A percentile compares a stretch with the other conserved stretches of the same genome.
Conservation (phyloP, 164 flowering plant genomes). For the Magnolia kwangsiensis region DNA sequence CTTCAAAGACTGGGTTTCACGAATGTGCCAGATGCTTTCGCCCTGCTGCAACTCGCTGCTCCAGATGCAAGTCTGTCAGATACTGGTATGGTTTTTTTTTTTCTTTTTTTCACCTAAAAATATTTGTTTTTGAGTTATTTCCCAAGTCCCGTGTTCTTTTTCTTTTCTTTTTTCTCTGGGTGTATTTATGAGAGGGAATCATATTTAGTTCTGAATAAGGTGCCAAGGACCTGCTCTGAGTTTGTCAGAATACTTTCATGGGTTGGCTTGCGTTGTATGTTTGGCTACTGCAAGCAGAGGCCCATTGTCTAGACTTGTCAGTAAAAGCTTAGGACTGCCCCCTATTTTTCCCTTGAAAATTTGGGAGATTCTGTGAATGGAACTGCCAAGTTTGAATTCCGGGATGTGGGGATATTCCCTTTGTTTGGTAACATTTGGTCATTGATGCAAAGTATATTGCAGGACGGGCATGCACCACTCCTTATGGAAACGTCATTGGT, state of each 20-base stretch:
- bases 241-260: neutral
- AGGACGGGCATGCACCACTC: too few relatives aligned
- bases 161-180: neutral
- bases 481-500: too few relatives aligned
- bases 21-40: conserved; percentile 71
- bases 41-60: conserved; percentile 84
- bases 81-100: conserved; percentile 51
- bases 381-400: too few relatives aligned
- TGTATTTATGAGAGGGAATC: neutral
- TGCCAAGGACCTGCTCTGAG: neutral
- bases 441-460: too few relatives aligned
- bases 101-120: neutral
- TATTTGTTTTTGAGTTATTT: neutral
- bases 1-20: conserved; percentile 36
- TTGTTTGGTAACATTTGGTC: too few relatives aligned
- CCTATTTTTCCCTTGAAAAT: too few relatives aligned
- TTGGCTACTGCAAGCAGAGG: neutral
- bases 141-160: neutral
- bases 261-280: neutral
- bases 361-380: too few relatives aligned
- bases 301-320: too few relatives aligned
- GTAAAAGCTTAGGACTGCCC: too few relatives aligned
- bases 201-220: neutral
- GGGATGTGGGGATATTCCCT: too few relatives aligned
- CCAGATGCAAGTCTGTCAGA: conserved; percentile 82